Base-by-base conservation (phyloP, 805 yeast species). In the Wickerhamiella azyma region DNA sequence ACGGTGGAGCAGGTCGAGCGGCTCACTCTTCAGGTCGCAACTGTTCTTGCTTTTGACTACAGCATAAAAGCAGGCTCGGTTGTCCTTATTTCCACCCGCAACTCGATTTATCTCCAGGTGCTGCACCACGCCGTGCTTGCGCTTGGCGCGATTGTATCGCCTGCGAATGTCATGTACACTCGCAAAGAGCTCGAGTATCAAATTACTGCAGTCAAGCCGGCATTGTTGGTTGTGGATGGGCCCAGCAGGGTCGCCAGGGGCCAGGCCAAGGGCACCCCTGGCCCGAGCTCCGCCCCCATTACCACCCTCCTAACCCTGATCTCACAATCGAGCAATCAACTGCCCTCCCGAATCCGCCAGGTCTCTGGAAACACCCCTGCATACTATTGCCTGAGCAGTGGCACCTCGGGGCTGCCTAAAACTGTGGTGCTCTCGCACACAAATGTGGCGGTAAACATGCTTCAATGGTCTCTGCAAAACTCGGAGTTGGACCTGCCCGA, bases 401-500 rank as follows among this genome's bases (percentile, higher is more conserved):
- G 59, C 5, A 56, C 63, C 19, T 57, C 60, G 14, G 86, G 88
- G 48, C 73, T 77, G 37, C 83, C 88, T 49, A 81, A 81, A 64
- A 86, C 88, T 55, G 86, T 78, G 28, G 75, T 76, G 28, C 62
- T 79, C 50, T 68, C 72, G 24, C 85, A 80, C 52, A 61, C 59
- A 37, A 77, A 75, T 48, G 66, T 73, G 14, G 44, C 48, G 13
- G 40, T 41, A 1, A 38, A 38, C 13, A 29, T 37, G 48, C 33
- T 47, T 1, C 59, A 63, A 42, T 36, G 39, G 40, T 7, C 35
- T 3, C 39, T 24, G 11, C 44, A 41, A 28, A 26, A 26, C 24
- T 41, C 44, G 1, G 59, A 54, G 39, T 19, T 42, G 17, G 45
- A 42, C 19, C 50, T 21, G 9, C 45, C 40, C 8, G 21, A n/a